Evolutionary conservation across 441 rosid genomes (phyloP).

Genomic region (Gossypium schwendimanii): DNA sequence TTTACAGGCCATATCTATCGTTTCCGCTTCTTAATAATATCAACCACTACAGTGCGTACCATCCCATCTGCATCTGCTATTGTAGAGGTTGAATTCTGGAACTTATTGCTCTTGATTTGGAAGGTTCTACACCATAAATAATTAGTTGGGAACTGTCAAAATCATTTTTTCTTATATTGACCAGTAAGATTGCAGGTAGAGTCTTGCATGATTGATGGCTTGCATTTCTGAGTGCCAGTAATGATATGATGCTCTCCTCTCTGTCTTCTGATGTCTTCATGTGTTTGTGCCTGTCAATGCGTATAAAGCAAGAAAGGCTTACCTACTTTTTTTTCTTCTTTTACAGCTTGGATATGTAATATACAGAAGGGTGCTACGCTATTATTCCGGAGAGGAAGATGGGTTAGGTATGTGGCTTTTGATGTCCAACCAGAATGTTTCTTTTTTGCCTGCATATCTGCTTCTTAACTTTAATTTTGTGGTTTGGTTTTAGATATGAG

Average conservation of each 20-base stretch:
- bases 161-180: neutral
- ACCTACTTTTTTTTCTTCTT: neutral
- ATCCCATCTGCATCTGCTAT: constrained; percentile 3
- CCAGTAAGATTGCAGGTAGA: neutral
- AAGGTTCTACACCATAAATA: neutral
- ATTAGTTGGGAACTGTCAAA: neutral
- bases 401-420: constrained; percentile 57
- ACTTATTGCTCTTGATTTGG: neutral
- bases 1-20: neutral
- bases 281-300: neutral
- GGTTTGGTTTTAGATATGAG: constrained; percentile 64
- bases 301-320: constrained; percentile 6
- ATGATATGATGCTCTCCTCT: neutral
- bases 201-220: neutral
- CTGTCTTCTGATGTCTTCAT: neutral
- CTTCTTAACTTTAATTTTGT: constrained; percentile 2
- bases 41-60: neutral
- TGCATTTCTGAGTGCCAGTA: neutral
- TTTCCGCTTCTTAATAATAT: neutral
- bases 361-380: constrained; percentile 82
- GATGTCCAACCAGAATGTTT: neutral
- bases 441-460: neutral
- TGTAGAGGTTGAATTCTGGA: neutral
- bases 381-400: constrained; percentile 95
- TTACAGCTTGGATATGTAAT: constrained; percentile 86